Evolutionary conservation across 768 basidiomycete genomes (phyloP).

Genomic region (Lyophyllum atratum): DNA sequence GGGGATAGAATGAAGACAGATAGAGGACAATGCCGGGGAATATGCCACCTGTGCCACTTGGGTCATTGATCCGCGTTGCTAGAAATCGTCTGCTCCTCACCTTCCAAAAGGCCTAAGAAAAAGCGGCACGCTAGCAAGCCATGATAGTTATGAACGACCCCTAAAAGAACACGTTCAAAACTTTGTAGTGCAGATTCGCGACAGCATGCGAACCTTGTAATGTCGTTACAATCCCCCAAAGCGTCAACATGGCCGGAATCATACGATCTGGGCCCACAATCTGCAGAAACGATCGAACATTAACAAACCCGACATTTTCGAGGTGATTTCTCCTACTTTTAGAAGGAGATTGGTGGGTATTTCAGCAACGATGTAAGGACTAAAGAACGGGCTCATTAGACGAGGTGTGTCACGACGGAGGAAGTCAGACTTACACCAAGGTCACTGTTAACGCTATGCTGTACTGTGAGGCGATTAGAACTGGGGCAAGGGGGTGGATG

Average conservation of each 20-base stretch:
- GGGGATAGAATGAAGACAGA: conserved; percentile 57
- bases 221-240: conserved; percentile 11
- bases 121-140: conserved; percentile 52
- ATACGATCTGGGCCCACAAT: conserved; percentile 17
- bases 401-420: not conserved
- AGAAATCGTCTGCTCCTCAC: conserved; percentile 14
- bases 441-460: conserved; percentile 50
- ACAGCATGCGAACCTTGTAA: conserved; percentile 4
- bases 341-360: conserved; percentile 62
- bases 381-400: not conserved
- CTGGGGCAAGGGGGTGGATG: too few relatives aligned
- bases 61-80: not conserved
- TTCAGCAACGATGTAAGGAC: conserved; percentile 58
- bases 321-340: conserved; percentile 34
- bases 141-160: conserved; percentile 47
- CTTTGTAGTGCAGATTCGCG: not conserved
- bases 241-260: conserved; percentile 10
- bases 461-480: conserved; percentile 35
- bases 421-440: conserved; percentile 26
- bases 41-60: conserved; percentile 43
- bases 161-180: conserved; percentile 19
- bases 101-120: conserved; percentile 55
- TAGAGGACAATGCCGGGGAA: conserved; percentile 60
- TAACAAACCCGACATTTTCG: not conserved
- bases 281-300: not conserved